phyloP scores from a whole-genome alignment of 2,329 filamentous ascomycete genomes.

The Penicillium thymicola region DNA sequence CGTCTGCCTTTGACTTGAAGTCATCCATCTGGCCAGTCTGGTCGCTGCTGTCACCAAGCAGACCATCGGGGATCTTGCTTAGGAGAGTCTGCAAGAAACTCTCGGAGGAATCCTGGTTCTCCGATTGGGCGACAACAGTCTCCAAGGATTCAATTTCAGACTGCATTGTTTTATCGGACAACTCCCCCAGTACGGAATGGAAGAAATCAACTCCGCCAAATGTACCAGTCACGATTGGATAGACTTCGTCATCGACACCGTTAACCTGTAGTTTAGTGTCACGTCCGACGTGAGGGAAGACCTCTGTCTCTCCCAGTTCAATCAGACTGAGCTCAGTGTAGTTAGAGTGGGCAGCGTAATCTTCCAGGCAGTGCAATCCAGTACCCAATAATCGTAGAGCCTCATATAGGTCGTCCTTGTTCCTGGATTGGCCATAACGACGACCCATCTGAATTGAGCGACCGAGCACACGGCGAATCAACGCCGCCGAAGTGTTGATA shows the following conservation, averaged over 20 bases:
- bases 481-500: slow-evolving; percentile 77
- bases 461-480: slow-evolving; percentile 71
- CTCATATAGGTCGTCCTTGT: slow-evolving; percentile 79
- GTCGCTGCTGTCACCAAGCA: slow-evolving; percentile 65
- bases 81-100: slow-evolving; percentile 76
- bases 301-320: slow-evolving; percentile 73
- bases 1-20: slow-evolving; percentile 70
- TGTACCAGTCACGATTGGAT: slow-evolving; percentile 82
- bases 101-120: slow-evolving; percentile 62
- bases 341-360: slow-evolving; percentile 92
- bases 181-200: slow-evolving; percentile 75
- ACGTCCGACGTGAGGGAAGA: slow-evolving; percentile 85
- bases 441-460: slow-evolving; percentile 77
- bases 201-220: slow-evolving; percentile 95
- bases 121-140: slow-evolving; percentile 66
- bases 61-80: slow-evolving; percentile 73
- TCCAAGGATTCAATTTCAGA: slow-evolving; percentile 88
- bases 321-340: slow-evolving; percentile 85
- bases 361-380: slow-evolving; percentile 84
- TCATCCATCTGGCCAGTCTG: slow-evolving; percentile 74
- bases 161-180: slow-evolving; percentile 86
- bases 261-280: slow-evolving; percentile 67
- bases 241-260: slow-evolving; percentile 65
- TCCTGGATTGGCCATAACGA: slow-evolving; percentile 62
- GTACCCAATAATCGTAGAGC: slow-evolving; percentile 83